Percentiles rank a stretch among this genome's conserved stretches.
These are phyloP conservation scores for Diaporthe humulicola DNA, from an alignment of 2,329 filamentous ascomycete genomes.

Conservation along the genomic window DNA sequence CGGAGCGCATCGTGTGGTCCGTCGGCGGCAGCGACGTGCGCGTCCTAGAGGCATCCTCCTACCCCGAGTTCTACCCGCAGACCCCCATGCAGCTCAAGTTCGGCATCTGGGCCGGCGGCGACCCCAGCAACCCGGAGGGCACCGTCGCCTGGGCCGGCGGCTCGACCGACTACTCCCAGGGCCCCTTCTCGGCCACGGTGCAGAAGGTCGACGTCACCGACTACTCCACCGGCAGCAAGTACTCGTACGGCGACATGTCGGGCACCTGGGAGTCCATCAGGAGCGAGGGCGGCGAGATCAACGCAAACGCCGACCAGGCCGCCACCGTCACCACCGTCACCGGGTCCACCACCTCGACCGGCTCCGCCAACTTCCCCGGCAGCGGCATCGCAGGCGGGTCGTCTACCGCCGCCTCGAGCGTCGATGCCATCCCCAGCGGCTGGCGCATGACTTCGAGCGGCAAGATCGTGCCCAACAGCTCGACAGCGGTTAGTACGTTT, in stretches of 20 bases:
- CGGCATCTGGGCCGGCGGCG: conserved; percentile 92
- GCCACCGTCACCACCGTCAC: conserved; percentile 69
- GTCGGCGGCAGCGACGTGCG: conserved; percentile 84
- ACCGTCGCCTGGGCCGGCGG: conserved; percentile 94
- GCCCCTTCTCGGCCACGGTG: conserved; percentile 89
- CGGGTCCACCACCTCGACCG: conserved; percentile 73
- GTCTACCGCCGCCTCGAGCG: conserved; percentile 62
- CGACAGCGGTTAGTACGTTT: conserved; percentile 67
- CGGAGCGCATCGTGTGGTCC: conserved; percentile 86
- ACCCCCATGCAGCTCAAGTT: conserved; percentile 96
- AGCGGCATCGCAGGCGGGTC: conserved; percentile 74
- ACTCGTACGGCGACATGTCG: conserved; percentile 83
- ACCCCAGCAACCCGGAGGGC: conserved; percentile 81
- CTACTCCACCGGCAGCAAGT: conserved; percentile 91
- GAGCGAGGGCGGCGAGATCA: conserved; percentile 83
- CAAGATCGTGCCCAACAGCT: conserved; percentile 81
- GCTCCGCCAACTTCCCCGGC: conserved; percentile 76
- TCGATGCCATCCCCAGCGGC: conserved; percentile 75
- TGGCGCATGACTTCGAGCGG: conserved; percentile 85
- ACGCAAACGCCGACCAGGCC: conserved; percentile 72
- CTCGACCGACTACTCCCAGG: conserved; percentile 83
- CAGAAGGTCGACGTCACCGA: conserved; percentile 83
- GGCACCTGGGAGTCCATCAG: conserved; percentile 87
- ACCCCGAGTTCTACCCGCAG: conserved; percentile 89
- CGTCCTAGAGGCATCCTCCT: conserved; percentile 77